Evolutionary conservation across 1,284 basidiomycete genomes (phyloP).

Genomic region (Fomes fomentarius): DNA sequence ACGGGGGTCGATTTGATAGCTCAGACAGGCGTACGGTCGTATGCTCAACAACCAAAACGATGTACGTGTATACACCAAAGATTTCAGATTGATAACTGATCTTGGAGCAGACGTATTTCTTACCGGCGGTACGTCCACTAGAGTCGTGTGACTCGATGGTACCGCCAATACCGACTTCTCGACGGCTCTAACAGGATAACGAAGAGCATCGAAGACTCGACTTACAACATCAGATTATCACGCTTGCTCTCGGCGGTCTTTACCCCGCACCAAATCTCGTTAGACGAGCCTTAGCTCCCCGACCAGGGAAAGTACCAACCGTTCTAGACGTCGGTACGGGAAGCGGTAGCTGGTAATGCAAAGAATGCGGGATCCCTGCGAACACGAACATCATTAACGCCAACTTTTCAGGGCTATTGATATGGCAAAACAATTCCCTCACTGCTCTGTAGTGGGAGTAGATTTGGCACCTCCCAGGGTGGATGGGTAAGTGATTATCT

Average conservation of each 20-base stretch:
- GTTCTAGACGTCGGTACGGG: slow-evolving; percentile 40
- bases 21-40: slow-evolving; percentile 36
- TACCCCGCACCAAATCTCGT: slow-evolving; percentile 36
- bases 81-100: slow-evolving; percentile 4
- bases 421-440: slow-evolving; percentile 38
- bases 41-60: slow-evolving; percentile 38
- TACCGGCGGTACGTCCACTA: slow-evolving; percentile 31
- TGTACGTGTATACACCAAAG: slow-evolving; percentile 19
- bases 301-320: slow-evolving; percentile 29
- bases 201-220: slow-evolving; percentile 40
- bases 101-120: slow-evolving; percentile 31
- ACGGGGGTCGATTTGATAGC: slow-evolving; percentile 18
- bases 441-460: slow-evolving; percentile 38
- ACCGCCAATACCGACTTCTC: background rate
- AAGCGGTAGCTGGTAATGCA: slow-evolving; percentile 38
- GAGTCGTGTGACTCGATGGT: background rate
- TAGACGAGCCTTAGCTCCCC: slow-evolving; percentile 33
- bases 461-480: slow-evolving; percentile 36
- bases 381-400: background rate
- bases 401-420: slow-evolving; percentile 34
- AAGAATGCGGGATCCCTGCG: background rate
- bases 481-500: slow-evolving; percentile 27
- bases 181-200: slow-evolving; percentile 29
- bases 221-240: slow-evolving; percentile 38
- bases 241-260: slow-evolving; percentile 32